Percentiles rank a stretch among this genome's conserved stretches.
These are phyloP conservation scores for Cyberlindnera bimundalis DNA, from an alignment of 805 yeast species.

Conservation along the genomic window DNA sequence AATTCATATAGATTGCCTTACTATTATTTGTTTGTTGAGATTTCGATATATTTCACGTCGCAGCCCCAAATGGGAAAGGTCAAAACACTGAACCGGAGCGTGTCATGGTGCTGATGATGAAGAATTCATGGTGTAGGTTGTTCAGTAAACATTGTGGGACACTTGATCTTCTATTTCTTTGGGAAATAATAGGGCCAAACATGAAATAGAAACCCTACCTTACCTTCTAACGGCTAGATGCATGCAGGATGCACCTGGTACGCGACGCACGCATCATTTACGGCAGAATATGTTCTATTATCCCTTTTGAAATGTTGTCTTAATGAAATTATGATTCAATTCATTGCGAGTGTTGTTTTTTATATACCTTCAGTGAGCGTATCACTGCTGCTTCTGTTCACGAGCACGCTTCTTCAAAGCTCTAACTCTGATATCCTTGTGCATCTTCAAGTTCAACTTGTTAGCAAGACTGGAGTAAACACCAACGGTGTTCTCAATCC, in stretches of 20 bases:
- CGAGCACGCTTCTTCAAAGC: slow-evolving; percentile 75
- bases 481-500: slow-evolving; percentile 75
- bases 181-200: too few species aligned
- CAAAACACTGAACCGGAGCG: slow-evolving; percentile 8
- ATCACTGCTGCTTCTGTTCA: slow-evolving; percentile 28
- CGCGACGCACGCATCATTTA: not conserved
- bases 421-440: slow-evolving; percentile 71
- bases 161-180: too few species aligned
- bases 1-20: not conserved
- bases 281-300: not conserved
- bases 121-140: too few species aligned
- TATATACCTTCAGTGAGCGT: too few species aligned
- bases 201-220: too few species aligned
- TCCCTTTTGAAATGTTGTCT: too few species aligned
- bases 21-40: not conserved
- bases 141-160: too few species aligned
- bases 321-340: too few species aligned
- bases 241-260: too few species aligned
- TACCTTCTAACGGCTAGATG: too few species aligned
- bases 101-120: too few species aligned
- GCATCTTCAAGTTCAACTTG: slow-evolving; percentile 68
- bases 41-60: slow-evolving; percentile 12
- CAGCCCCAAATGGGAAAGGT: slow-evolving; percentile 9
- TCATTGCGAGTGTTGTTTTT: too few species aligned
- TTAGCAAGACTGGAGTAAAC: slow-evolving; percentile 73